Evolutionary conservation across 345 rosid species (phyloP).

Genomic region (Theobroma cacao): DNA sequence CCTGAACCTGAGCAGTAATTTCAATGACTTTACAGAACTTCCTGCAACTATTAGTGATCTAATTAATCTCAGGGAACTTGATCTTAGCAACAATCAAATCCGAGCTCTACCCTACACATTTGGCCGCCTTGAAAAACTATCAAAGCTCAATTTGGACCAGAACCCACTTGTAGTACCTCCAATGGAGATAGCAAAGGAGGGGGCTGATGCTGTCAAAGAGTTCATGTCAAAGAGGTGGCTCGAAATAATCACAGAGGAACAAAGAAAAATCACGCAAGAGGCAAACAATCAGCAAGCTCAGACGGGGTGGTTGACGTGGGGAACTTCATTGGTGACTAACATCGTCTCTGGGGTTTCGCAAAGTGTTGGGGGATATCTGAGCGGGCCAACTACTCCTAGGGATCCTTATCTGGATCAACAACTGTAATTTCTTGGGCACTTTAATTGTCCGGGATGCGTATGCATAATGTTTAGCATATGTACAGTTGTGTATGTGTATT

Average conservation of each 20-base stretch:
- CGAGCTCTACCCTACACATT: slow-evolving; percentile 70
- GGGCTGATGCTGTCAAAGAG: slow-evolving; percentile 67
- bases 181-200: slow-evolving; percentile 56
- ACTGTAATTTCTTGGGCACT: slow-evolving; percentile 28
- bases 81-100: slow-evolving; percentile 97
- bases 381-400: slow-evolving; percentile 32
- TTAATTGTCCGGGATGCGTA: neutral
- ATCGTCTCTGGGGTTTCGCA: slow-evolving; percentile 46
- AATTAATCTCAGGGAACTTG: slow-evolving; percentile 70
- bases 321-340: slow-evolving; percentile 58
- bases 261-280: slow-evolving; percentile 51
- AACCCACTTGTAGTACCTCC: slow-evolving; percentile 80
- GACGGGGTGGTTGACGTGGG: slow-evolving; percentile 75
- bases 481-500: neutral
- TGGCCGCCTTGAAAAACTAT: slow-evolving; percentile 59
- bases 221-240: slow-evolving; percentile 81
- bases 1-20: slow-evolving; percentile 79
- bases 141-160: slow-evolving; percentile 77
- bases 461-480: neutral
- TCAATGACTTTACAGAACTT: slow-evolving; percentile 65
- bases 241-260: slow-evolving; percentile 54
- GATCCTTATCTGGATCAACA: slow-evolving; percentile 60
- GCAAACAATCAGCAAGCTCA: slow-evolving; percentile 51
- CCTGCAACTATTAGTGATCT: slow-evolving; percentile 79
- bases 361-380: slow-evolving; percentile 32